These are phyloP conservation scores for Monosporascus sp. DNA, from an alignment of 2,329 filamentous ascomycete species.

Conservation along the genomic window DNA sequence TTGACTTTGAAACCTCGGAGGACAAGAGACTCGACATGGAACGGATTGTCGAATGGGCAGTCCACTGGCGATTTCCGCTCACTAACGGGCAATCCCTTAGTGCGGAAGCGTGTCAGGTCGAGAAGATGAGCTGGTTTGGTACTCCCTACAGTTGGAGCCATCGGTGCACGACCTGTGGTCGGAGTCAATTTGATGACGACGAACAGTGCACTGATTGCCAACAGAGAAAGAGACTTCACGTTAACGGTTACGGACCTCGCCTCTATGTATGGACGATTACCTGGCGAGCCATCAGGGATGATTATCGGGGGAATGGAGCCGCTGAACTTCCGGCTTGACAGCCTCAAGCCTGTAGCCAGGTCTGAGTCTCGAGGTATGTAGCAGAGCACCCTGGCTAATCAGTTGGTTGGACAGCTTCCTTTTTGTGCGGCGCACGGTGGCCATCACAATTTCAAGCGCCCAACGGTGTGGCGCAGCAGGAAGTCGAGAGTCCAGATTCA, in stretches of 20 bases:
- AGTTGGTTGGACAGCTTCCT: no score
- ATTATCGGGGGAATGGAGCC: background rate
- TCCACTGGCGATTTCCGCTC: slow-evolving; percentile 17
- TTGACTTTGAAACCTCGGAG: slow-evolving; percentile 19
- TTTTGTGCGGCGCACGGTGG: no score
- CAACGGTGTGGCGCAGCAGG: no score
- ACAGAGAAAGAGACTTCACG: slow-evolving; percentile 2
- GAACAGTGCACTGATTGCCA: slow-evolving; percentile 2
- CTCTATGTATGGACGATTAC: slow-evolving; percentile 12
- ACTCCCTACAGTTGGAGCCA: slow-evolving; percentile 3
- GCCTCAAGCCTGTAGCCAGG: background rate
- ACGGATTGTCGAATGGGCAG: slow-evolving; percentile 15
- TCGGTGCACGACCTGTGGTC: slow-evolving; percentile 1
- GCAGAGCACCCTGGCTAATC: no score
- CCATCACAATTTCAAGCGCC: no score
- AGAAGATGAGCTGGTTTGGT: slow-evolving; percentile 9
- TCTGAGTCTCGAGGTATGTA: background rate
- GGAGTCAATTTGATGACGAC: background rate
- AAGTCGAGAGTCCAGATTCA: no score
- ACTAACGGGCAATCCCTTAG: slow-evolving; percentile 9
- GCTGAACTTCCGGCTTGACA: background rate
- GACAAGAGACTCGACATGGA: slow-evolving; percentile 13
- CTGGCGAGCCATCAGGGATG: slow-evolving; percentile 3
- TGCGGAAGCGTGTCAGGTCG: slow-evolving; percentile 8
- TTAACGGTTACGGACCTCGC: slow-evolving; percentile 9